Conservation (phyloP, 164 flowering plant species). For the Magnolia kwangsiensis region DNA sequence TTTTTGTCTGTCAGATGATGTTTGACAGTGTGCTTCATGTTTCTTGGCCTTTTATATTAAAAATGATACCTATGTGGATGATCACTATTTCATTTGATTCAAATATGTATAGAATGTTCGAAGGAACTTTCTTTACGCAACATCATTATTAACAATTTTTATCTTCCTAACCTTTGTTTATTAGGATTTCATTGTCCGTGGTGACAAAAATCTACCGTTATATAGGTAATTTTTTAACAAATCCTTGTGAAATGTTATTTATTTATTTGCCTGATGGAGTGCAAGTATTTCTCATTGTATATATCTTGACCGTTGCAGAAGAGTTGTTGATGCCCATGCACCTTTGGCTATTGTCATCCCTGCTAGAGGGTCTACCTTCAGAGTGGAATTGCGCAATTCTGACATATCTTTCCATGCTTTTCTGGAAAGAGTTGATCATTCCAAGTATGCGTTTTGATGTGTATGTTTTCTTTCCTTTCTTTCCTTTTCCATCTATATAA, state of each 20-base stretch:
- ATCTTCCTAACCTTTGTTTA: conserved; percentile 1
- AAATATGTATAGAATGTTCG: background rate
- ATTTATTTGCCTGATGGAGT: background rate
- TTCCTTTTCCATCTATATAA: background rate
- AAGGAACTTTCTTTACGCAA: background rate
- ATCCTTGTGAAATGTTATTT: background rate
- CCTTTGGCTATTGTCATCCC: conserved; percentile 80
- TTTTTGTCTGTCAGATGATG: background rate
- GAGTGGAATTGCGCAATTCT: conserved; percentile 48
- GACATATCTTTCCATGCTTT: conserved; percentile 80
- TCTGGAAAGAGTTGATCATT: conserved; percentile 46
- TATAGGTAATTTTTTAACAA: conserved; percentile 59
- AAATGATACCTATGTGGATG: background rate
- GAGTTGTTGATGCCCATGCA: conserved; percentile 80
- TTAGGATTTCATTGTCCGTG: conserved; percentile 84
- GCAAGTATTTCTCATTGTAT: conserved; percentile 19
- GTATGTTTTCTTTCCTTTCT: conserved; percentile 11
- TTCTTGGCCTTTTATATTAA: background rate
- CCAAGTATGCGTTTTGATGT: conserved; percentile 37
- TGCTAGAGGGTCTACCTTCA: conserved; percentile 39
- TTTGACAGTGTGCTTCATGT: background rate
- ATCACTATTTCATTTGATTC: background rate
- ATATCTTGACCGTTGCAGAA: conserved; percentile 44
- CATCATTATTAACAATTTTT: background rate
- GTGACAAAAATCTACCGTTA: conserved; percentile 65